phyloP scores from a whole-genome alignment of 805 yeast genomes.

The Cyberlindnera xishuangbannaensis region DNA sequence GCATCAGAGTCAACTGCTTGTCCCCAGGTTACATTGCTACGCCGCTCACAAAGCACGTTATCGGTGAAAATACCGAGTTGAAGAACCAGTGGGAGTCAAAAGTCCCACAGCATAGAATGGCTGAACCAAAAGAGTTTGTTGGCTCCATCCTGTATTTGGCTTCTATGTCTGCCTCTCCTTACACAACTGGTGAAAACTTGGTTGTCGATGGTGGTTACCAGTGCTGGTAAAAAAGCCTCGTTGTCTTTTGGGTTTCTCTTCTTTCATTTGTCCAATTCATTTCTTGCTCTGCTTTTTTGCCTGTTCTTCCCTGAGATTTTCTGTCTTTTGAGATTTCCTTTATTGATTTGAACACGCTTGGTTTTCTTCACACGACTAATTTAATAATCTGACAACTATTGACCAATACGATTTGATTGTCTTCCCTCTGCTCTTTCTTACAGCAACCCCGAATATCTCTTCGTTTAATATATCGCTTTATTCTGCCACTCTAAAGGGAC shows the following conservation, averaged over 20 bases:
- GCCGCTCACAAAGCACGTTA: conserved; percentile 68
- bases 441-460: too few relatives aligned
- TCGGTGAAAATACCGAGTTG: conserved; percentile 51
- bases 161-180: conserved; percentile 61
- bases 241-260: too few relatives aligned
- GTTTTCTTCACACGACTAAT: neutral
- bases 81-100: conserved; percentile 67
- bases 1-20: conserved; percentile 70
- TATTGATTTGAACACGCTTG: neutral
- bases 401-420: too few relatives aligned
- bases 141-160: conserved; percentile 74
- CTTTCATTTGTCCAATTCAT: too few relatives aligned
- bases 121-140: conserved; percentile 77
- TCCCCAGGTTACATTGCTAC: conserved; percentile 80
- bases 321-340: neutral
- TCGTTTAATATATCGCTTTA: too few relatives aligned
- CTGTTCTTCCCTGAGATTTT: neutral
- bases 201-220: conserved; percentile 86
- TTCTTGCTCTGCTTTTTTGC: too few relatives aligned
- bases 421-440: too few relatives aligned
- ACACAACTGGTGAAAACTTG: conserved; percentile 80
- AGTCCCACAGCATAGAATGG: conserved; percentile 77
- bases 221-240: conserved; percentile 76
- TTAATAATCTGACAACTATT: neutral
- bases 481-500: too few relatives aligned